Evolutionary conservation across 2,329 filamentous ascomycete genomes (phyloP).

Genomic region (Elsinoe perseae): DNA sequence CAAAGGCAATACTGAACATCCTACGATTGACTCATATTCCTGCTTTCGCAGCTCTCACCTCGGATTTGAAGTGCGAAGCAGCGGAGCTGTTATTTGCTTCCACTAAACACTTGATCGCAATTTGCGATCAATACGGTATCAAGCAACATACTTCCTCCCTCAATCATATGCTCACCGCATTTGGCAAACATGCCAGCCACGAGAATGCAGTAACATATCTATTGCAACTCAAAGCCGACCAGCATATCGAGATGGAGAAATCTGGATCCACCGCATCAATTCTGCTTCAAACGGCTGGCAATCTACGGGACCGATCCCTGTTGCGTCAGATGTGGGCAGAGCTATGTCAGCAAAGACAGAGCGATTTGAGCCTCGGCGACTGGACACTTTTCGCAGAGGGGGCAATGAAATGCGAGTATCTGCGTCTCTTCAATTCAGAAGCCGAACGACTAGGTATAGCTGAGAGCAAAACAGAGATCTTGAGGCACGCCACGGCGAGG

Average conservation of each 20-base stretch:
- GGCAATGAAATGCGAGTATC: conserved; percentile 18
- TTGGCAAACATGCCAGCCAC: neutral
- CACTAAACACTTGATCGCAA: neutral
- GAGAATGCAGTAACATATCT: neutral
- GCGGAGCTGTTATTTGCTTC: neutral
- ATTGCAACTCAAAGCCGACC: neutral
- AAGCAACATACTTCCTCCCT: neutral
- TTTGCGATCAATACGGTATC: neutral
- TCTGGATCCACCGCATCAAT: neutral
- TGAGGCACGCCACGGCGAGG: neutral
- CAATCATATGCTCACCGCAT: conserved; percentile 2
- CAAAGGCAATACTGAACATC: neutral
- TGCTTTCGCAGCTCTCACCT: neutral
- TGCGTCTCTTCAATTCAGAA: conserved; percentile 18
- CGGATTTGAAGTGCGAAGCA: neutral
- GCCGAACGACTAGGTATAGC: neutral
- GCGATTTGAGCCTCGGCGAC: conserved; percentile 19
- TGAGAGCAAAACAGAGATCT: neutral
- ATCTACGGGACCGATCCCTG: conserved; percentile 25
- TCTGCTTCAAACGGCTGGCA: conserved; percentile 30
- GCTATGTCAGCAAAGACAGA: conserved; percentile 21
- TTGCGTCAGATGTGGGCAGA: conserved; percentile 27
- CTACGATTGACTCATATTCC: neutral
- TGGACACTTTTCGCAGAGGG: conserved; percentile 26
- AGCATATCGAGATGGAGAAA: neutral